Conservation (phyloP, 306 rosid species). For the Lupinus albus region DNA sequence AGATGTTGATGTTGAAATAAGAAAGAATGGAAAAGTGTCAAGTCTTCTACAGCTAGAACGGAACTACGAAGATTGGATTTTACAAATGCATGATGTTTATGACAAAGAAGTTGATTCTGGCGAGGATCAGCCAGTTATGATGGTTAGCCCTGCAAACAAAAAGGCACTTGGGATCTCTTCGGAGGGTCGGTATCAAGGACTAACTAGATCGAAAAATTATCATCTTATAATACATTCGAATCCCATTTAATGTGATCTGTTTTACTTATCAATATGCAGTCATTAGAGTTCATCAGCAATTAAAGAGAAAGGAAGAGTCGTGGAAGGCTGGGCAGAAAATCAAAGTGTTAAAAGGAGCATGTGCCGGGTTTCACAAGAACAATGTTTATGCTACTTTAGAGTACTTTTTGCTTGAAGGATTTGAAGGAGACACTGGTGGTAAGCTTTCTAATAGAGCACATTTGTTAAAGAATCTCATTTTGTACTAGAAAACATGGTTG, state of each 20-base stretch:
- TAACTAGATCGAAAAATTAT: neutral
- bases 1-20: slow-evolving; percentile 46
- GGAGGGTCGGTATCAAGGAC: slow-evolving; percentile 48
- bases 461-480: neutral
- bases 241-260: neutral
- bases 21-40: slow-evolving; percentile 39
- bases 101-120: slow-evolving; percentile 64
- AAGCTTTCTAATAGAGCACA: slow-evolving; percentile 23
- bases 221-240: neutral
- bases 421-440: slow-evolving; percentile 71
- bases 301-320: slow-evolving; percentile 48
- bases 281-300: slow-evolving; percentile 48
- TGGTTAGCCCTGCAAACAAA: slow-evolving; percentile 52
- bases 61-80: slow-evolving; percentile 62
- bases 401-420: slow-evolving; percentile 64
- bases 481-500: neutral
- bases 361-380: slow-evolving; percentile 46
- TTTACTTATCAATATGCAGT: slow-evolving; percentile 43
- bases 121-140: slow-evolving; percentile 52
- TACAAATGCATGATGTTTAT: slow-evolving; percentile 56
- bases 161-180: slow-evolving; percentile 54
- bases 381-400: slow-evolving; percentile 64
- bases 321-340: slow-evolving; percentile 59
- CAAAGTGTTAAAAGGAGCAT: slow-evolving; percentile 65
- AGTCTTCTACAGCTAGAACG: slow-evolving; percentile 49